Percentiles rank a stretch among this genome's conserved stretches.
Conservation (phyloP, 495 filamentous ascomycete species). For the Cercophora sp. region DNA sequence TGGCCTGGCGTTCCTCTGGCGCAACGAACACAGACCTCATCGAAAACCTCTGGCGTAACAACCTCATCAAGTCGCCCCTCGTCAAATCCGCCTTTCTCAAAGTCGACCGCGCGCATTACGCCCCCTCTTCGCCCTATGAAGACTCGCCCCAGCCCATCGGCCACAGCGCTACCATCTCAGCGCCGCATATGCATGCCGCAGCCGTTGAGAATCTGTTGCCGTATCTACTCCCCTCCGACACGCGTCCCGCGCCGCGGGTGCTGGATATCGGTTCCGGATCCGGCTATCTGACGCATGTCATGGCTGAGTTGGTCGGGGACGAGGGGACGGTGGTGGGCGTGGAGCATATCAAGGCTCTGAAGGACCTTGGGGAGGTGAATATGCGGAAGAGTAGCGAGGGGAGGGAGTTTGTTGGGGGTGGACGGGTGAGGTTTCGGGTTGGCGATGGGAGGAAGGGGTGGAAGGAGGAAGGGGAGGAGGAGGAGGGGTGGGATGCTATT, state of each 20-base stretch:
- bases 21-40: constrained; percentile 72
- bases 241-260: constrained; percentile 43
- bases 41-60: constrained; percentile 68
- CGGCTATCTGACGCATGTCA: constrained; percentile 86
- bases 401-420: constrained; percentile 51
- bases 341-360: constrained; percentile 79
- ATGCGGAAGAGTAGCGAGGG: constrained; percentile 71
- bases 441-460: constrained; percentile 83
- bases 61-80: constrained; percentile 63
- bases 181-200: constrained; percentile 94
- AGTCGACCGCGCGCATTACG: constrained; percentile 88
- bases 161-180: constrained; percentile 82
- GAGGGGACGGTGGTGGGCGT: constrained; percentile 67
- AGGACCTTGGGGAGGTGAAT: constrained; percentile 68
- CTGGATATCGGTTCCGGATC: constrained; percentile 89
- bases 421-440: constrained; percentile 66
- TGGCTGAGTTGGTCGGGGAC: constrained; percentile 72
- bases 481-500: constrained; percentile 72
- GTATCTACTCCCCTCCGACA: constrained; percentile 48
- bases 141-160: constrained; percentile 92
- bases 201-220: constrained; percentile 66
- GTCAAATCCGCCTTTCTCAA: constrained; percentile 77
- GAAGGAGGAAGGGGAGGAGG: constrained; percentile 34
- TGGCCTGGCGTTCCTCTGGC: constrained; percentile 91
- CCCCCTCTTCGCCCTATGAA: constrained; percentile 63